Base-by-base conservation (phyloP, 257 asterid species). In the Euphrasia confusa region DNA sequence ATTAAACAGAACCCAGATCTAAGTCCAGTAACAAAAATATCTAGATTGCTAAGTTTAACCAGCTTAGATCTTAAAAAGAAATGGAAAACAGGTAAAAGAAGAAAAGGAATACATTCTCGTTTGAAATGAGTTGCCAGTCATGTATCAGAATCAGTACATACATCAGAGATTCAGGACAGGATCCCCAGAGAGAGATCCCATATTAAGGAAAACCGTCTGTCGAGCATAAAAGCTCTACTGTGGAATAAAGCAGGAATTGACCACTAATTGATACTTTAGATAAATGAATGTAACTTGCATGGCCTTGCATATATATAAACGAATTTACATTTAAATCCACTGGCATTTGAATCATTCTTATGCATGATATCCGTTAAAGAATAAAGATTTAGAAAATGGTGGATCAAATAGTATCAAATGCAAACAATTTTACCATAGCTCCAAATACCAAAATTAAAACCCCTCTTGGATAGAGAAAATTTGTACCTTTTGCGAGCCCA, bases 401-500 rank as follows among this genome's bases (percentile, higher is more conserved):
- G 40, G 40, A 35, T 35, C 40, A 45, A 45, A 11, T 45, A 45
- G 52, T 45, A 45, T 45, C 15, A 45, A 45, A 45, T 10, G 40
- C 52, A 10, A 45, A 45, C 52, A 12, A 53, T 42, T 68, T 69
- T 37, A 4, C 64, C 8, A 14, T 42, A 39, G 48, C 13, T 44
- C 8, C 62, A 57, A 52, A 53, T 13, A 44, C 58, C 67, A 58
- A 50, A 54, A 60, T 37, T 10, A 61, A 49, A 15, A 61, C 61
- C 44, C 30, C n/a, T 40, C 32, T 49, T 30, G 32, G 33, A 55
- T 24, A 35, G 2, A 63, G 50, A 63, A 47, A 60, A n/a, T 28
- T n/a, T 44, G 47, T 84, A 91, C 98, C 98, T 84, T 88, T 83
- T 28, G 67, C 48, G 18, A 88, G 72, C 72, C 90, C 90, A 66